These are phyloP conservation scores for Fonsecaea pugnacius DNA, from an alignment of 2,329 filamentous ascomycete species.

Conservation along the genomic window DNA sequence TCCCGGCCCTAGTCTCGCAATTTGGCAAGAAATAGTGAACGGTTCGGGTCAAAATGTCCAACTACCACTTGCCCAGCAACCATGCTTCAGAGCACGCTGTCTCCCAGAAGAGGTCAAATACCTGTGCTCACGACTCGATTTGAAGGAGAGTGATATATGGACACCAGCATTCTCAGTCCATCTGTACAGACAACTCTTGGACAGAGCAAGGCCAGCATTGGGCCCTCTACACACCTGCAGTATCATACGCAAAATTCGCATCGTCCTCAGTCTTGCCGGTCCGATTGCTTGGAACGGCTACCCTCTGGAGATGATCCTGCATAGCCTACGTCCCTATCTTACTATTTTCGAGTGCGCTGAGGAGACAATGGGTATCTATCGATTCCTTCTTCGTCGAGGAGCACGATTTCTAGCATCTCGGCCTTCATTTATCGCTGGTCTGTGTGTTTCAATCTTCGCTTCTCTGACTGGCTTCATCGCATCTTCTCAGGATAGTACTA, in stretches of 20 bases:
- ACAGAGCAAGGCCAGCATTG: constrained; percentile 78
- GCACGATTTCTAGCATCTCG: constrained; percentile 64
- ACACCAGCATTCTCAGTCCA: constrained; percentile 73
- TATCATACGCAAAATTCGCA: constrained; percentile 80
- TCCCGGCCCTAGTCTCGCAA: constrained; percentile 6
- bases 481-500: constrained; percentile 75
- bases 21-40: constrained; percentile 69
- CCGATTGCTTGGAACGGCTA: constrained; percentile 74
- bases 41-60: constrained; percentile 68
- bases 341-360: constrained; percentile 85
- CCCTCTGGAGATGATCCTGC: constrained; percentile 85
- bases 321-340: constrained; percentile 76
- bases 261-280: constrained; percentile 79
- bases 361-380: constrained; percentile 82
- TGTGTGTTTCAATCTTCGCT: constrained; percentile 76
- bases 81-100: constrained; percentile 78
- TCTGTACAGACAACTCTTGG: constrained; percentile 76
- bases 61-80: constrained; percentile 81
- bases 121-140: constrained; percentile 73
- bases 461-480: constrained; percentile 77
- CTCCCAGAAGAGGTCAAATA: constrained; percentile 75
- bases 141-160: constrained; percentile 71
- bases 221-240: constrained; percentile 86
- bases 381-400: constrained; percentile 78
- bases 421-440: constrained; percentile 79